Evolutionary conservation across 2,329 filamentous ascomycete species (phyloP).

Genomic region (Botryotinia convoluta): DNA sequence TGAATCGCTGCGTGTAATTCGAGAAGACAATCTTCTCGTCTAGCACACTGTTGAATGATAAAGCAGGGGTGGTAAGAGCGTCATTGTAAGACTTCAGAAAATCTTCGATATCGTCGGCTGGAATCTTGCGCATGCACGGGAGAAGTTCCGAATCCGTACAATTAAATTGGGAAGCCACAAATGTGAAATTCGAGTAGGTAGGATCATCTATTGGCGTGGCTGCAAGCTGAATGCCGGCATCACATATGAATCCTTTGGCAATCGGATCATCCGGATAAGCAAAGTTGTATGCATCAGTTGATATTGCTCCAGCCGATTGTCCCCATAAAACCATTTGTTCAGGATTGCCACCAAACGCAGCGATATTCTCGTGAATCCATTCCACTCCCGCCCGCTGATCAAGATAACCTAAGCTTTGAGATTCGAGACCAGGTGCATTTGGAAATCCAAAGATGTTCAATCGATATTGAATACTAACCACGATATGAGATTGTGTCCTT

Average conservation of each 20-base stretch:
- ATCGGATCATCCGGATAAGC: not conserved
- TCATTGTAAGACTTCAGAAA: not conserved
- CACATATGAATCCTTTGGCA: not conserved
- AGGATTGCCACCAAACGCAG: not conserved
- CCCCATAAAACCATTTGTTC: not conserved
- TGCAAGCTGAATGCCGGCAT: accelerated
- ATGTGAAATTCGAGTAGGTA: not conserved
- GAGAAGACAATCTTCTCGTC: not conserved
- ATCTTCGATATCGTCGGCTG: not conserved
- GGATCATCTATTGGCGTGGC: not conserved
- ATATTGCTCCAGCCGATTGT: not conserved
- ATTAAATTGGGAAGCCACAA: not conserved
- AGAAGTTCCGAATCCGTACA: not conserved
- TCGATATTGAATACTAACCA: slow-evolving; percentile 38
- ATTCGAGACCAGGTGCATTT: not conserved
- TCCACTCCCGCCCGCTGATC: not conserved
- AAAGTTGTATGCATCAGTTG: not conserved
- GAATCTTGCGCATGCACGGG: not conserved
- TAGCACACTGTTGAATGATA: not conserved
- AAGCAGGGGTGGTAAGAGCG: not conserved
- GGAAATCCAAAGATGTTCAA: slow-evolving; percentile 35
- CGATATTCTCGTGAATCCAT: not conserved
- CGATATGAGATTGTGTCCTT: slow-evolving; percentile 27
- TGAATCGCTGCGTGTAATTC: not conserved
- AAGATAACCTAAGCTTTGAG: not conserved